Conservation (phyloP, 148 eudicot species). For the Rhododendron molle region DNA sequence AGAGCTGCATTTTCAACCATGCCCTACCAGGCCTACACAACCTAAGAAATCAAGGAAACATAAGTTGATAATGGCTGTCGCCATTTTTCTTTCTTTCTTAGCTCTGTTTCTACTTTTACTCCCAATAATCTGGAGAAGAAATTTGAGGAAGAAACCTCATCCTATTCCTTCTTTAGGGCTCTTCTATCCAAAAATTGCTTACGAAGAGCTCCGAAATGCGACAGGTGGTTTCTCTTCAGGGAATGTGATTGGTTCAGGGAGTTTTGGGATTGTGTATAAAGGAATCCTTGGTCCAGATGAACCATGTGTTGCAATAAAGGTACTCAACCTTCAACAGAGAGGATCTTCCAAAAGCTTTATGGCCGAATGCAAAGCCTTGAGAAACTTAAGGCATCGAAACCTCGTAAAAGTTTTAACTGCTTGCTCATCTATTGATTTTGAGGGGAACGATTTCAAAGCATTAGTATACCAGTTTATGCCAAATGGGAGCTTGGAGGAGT, state of each 20-base stretch:
- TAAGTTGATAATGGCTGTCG: background rate
- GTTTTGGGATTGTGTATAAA: constrained; percentile 35
- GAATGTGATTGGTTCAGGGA: constrained; percentile 35
- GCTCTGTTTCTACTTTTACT: background rate
- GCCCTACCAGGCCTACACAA: background rate
- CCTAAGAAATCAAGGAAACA: background rate
- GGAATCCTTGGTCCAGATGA: constrained; percentile 23
- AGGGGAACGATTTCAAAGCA: background rate
- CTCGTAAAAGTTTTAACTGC: constrained; percentile 15
- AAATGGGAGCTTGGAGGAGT: background rate
- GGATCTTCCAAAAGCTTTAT: constrained; percentile 31
- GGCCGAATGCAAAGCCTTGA: constrained; percentile 37
- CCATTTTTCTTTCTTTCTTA: background rate
- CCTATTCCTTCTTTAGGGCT: constrained; percentile 19
- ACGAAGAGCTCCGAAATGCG: constrained; percentile 25
- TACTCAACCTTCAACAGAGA: constrained; percentile 25
- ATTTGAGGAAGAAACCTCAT: background rate
- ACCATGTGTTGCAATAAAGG: constrained; percentile 28
- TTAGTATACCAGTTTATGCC: background rate
- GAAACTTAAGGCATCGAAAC: constrained; percentile 34
- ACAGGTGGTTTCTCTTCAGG: constrained; percentile 26
- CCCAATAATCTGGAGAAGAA: background rate
- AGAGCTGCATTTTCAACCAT: background rate
- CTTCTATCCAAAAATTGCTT: constrained; percentile 19
- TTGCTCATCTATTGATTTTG: background rate